phyloP scores from a whole-genome alignment of 169 alveolate genomes.

The Theileria orientalis region DNA sequence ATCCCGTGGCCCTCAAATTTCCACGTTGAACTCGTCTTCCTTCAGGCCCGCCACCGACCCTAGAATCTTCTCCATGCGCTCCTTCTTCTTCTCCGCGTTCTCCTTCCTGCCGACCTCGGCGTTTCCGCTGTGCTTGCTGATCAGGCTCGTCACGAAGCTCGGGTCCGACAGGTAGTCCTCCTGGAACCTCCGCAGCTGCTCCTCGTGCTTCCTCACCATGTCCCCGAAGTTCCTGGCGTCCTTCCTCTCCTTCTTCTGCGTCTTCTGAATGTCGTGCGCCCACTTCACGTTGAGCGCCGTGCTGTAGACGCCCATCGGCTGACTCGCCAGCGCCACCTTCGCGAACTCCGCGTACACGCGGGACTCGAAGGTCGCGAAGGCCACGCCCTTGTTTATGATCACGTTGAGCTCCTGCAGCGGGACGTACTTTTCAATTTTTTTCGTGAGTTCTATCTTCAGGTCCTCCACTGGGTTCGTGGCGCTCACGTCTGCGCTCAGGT shows the following conservation, averaged over 20 bases:
- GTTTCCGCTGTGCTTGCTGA: slow-evolving; percentile 12
- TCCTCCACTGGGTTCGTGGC: slow-evolving; percentile 84
- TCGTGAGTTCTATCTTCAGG: slow-evolving; percentile 88
- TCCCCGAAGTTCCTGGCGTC: slow-evolving; percentile 39
- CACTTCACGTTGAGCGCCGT: slow-evolving; percentile 92
- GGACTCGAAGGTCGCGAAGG: slow-evolving; percentile 92
- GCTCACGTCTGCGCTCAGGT: slow-evolving; percentile 82
- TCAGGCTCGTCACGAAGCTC: slow-evolving; percentile 22
- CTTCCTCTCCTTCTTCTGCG: slow-evolving; percentile 34
- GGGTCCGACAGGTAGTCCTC: slow-evolving; percentile 45
- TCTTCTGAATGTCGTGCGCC: slow-evolving; percentile 84
- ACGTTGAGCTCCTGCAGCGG: slow-evolving; percentile 90
- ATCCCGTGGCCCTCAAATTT: too few relatives aligned
- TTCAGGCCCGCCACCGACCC: slow-evolving; percentile 12
- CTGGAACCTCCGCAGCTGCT: slow-evolving; percentile 55
- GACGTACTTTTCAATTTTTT: slow-evolving; percentile 94
- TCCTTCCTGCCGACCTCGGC: slow-evolving; percentile 13
- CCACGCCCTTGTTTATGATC: slow-evolving; percentile 90
- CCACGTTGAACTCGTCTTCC: slow-evolving; percentile 42
- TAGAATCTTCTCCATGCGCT: slow-evolving; percentile 29
- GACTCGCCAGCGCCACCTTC: slow-evolving; percentile 97
- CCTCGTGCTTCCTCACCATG: slow-evolving; percentile 49
- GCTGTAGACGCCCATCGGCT: slow-evolving; percentile 86
- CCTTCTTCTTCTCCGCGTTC: slow-evolving; percentile 16
- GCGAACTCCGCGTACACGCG: slow-evolving; percentile 98